phyloP scores from a whole-genome alignment of 1,284 basidiomycete genomes.

The Phellopilus nigrolimitatus region DNA sequence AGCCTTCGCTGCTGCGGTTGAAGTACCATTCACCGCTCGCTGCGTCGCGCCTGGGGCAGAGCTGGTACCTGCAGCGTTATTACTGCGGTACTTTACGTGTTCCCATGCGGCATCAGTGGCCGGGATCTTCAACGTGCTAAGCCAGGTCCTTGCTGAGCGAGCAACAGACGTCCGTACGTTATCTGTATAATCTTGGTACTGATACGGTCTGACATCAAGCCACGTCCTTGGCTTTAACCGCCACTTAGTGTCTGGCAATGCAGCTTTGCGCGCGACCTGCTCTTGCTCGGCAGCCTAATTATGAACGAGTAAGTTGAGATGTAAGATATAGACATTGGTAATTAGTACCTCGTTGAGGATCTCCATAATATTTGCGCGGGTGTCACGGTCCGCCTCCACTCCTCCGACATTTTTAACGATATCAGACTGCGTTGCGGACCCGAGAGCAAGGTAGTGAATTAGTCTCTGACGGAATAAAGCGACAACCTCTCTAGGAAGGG shows the following conservation, averaged over 20 bases:
- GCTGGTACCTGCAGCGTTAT: slow-evolving; percentile 11
- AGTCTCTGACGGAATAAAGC: slow-evolving; percentile 12
- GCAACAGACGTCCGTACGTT: slow-evolving; percentile 42
- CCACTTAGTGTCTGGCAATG: slow-evolving; percentile 32
- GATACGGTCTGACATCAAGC: slow-evolving; percentile 64
- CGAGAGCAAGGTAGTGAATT: slow-evolving; percentile 20
- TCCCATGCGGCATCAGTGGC: slow-evolving; percentile 55
- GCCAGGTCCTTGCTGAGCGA: slow-evolving; percentile 42
- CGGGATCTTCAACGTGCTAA: slow-evolving; percentile 47
- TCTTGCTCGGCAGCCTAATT: slow-evolving; percentile 48
- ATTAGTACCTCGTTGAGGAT: slow-evolving; percentile 43
- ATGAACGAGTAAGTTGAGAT: slow-evolving; percentile 1
- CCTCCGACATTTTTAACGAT: slow-evolving; percentile 25
- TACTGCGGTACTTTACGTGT: slow-evolving; percentile 33
- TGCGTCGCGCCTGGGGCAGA: slow-evolving; percentile 11
- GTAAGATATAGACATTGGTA: not conserved
- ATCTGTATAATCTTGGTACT: slow-evolving; percentile 46
- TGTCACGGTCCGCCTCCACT: slow-evolving; percentile 16
- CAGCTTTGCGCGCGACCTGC: slow-evolving; percentile 29
- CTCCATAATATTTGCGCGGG: slow-evolving; percentile 24
- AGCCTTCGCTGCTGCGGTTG: slow-evolving; percentile 36
- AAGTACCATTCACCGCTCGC: slow-evolving; percentile 23
- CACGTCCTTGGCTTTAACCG: slow-evolving; percentile 50
- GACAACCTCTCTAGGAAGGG: slow-evolving; percentile 10
- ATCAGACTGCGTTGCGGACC: slow-evolving; percentile 13